Base-by-base conservation (phyloP, 257 asterid species). In the Rauvolfia tetraphylla region DNA sequence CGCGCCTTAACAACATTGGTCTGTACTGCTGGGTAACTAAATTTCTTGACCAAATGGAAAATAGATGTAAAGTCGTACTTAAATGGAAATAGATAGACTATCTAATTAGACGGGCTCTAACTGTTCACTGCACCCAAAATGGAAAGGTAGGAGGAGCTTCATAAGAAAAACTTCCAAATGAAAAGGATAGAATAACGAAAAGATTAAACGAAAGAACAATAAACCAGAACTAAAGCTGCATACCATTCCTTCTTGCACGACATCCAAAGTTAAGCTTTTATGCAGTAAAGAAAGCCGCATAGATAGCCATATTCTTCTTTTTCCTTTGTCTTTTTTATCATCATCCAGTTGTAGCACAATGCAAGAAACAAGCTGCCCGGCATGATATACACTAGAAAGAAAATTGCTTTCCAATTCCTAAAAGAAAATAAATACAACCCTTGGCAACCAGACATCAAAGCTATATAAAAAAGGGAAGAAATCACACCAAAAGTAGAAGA, bases 241-340 rank as follows among this genome's bases (percentile, higher is more conserved):
- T 86, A 95, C 99, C 97, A 93, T 95, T 87, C 97, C 97, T 82
- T 93, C 98, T 79, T 95, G 99, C 84, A 93, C 83, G 81, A 86
- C 80, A 82, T 95, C 98, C 78, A 89, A 71, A 44, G 92, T 87
- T 59, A 91, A 83, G 81, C 90, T 89, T 82, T 87, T 93, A 82
- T 91, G 91, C 84, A 93, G 85, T 78, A 84, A 75, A 65, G 97
- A 84, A 41, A 93, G 96, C 27, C 92, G 91, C 62, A 93, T 73
- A 83, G 99, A 95, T 22, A 95, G 98, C 98, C 99, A 93, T 74
- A 95, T 91, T 87, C 92, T 93, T 78, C 92, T 83, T 76, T 89
- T 93, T 42, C 93, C 82, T n/a, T 78, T 75, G 75, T 93, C 99
- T 74, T 93, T 93, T 81, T 81, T 91, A 80, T 93, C 97, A 75